phyloP scores from a whole-genome alignment of 257 asterid species.

The Ehretia macrophylla region DNA sequence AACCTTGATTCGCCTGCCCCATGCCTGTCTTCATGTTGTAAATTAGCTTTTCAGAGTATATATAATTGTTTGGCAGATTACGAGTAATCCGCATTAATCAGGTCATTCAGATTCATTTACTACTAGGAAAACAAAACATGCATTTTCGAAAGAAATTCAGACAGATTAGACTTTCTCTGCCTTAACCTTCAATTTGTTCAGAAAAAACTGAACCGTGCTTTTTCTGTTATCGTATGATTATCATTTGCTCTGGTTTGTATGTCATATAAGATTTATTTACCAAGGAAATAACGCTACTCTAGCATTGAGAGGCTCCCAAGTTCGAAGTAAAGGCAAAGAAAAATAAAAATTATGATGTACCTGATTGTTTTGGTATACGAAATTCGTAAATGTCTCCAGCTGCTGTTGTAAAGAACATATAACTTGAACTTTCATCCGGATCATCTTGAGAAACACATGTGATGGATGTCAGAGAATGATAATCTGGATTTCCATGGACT shows the following conservation, averaged over 20 bases:
- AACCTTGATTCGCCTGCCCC: slow-evolving; percentile 30
- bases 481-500: slow-evolving; percentile 63
- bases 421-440: slow-evolving; percentile 21
- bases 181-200: no score
- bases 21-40: slow-evolving; percentile 32
- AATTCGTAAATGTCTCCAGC: slow-evolving; percentile 68
- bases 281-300: background rate
- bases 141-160: no score
- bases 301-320: background rate
- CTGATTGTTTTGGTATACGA: slow-evolving; percentile 41
- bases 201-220: no score
- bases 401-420: slow-evolving; percentile 56
- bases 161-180: no score
- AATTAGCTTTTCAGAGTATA: background rate
- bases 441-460: slow-evolving; percentile 50
- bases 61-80: no score
- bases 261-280: no score
- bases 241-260: no score
- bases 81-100: no score
- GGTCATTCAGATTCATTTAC: no score
- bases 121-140: no score
- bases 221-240: no score
- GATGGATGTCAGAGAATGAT: slow-evolving; percentile 59
- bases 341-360: slow-evolving; percentile 24
- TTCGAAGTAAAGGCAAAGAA: background rate